These are phyloP conservation scores for Ophiostoma novo-ulmi DNA, from an alignment of 2,329 filamentous ascomycete genomes.

Conservation along the genomic window DNA sequence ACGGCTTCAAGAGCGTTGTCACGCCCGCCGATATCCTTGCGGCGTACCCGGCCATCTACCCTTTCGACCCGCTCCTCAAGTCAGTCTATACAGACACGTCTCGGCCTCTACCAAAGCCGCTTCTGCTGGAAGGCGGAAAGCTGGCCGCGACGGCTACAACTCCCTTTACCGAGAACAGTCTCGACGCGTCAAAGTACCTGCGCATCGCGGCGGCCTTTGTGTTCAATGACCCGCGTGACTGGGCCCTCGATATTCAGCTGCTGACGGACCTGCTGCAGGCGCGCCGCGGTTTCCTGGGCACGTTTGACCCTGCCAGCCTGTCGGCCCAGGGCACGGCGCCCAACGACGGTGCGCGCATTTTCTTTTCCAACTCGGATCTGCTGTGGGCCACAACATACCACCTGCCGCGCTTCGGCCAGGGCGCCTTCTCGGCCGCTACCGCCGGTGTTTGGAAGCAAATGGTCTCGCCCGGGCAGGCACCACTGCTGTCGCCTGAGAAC, in stretches of 20 bases:
- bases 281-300: conserved; percentile 71
- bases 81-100: conserved; percentile 56
- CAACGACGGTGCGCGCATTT: conserved; percentile 75
- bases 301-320: conserved; percentile 50
- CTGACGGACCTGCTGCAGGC: conserved; percentile 81
- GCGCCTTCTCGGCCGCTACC: conserved; percentile 78
- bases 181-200: conserved; percentile 48
- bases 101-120: conserved; percentile 49
- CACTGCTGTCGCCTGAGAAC: conserved; percentile 38
- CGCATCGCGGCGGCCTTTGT: conserved; percentile 81
- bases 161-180: conserved; percentile 14
- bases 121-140: conserved; percentile 40
- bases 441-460: conserved; percentile 72
- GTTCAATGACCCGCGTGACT: conserved; percentile 94
- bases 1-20: conserved; percentile 76
- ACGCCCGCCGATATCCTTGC: conserved; percentile 79
- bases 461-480: conserved; percentile 60
- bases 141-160: conserved; percentile 25
- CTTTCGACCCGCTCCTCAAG: conserved; percentile 66
- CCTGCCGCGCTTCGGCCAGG: conserved; percentile 82
- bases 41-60: conserved; percentile 71
- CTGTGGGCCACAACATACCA: conserved; percentile 84
- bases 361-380: conserved; percentile 86
- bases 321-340: conserved; percentile 50
- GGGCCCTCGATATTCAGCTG: conserved; percentile 83